Evolutionary conservation across 371 early-diverging fungal genomes (phyloP).

Genomic region (Haplosporangium sp.): DNA sequence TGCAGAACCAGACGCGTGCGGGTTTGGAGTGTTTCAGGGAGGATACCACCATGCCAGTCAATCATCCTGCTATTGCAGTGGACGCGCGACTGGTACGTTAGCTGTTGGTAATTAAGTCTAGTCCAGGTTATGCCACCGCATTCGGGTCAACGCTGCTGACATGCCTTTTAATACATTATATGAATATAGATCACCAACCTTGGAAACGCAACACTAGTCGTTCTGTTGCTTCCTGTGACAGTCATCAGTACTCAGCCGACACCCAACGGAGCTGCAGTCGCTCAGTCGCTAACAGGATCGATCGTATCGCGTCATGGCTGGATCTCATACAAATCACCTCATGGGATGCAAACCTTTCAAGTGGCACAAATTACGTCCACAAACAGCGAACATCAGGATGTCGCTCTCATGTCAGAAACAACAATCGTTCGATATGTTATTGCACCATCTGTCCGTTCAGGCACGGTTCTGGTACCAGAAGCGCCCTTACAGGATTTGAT

Average conservation of each 20-base stretch:
- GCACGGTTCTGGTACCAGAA: background rate
- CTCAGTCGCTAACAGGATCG: conserved; percentile 36
- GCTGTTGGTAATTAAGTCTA: no score
- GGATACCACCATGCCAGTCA: conserved; percentile 10
- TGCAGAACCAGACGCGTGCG: background rate
- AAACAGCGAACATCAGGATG: conserved; percentile 9
- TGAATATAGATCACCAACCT: conserved; percentile 16
- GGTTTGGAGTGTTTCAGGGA: conserved; percentile 2
- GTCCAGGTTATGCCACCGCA: no score
- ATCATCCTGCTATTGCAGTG: background rate
- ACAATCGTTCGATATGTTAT: conserved; percentile 15
- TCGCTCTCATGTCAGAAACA: conserved; percentile 31
- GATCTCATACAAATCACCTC: conserved; percentile 29
- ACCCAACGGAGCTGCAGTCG: conserved; percentile 18
- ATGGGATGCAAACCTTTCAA: conserved; percentile 28
- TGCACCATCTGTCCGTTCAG: background rate
- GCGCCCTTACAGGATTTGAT: background rate
- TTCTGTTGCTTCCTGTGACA: background rate
- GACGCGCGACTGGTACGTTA: conserved; percentile 20
- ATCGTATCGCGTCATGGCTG: conserved; percentile 30
- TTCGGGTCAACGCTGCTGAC: no score
- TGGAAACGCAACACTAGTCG: conserved; percentile 23
- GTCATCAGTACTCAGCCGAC: background rate
- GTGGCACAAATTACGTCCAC: conserved; percentile 20
- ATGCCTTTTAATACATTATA: background rate